Evolutionary conservation across 2,329 filamentous ascomycete species (phyloP).

Genomic region (Aspergillus amoenus): DNA sequence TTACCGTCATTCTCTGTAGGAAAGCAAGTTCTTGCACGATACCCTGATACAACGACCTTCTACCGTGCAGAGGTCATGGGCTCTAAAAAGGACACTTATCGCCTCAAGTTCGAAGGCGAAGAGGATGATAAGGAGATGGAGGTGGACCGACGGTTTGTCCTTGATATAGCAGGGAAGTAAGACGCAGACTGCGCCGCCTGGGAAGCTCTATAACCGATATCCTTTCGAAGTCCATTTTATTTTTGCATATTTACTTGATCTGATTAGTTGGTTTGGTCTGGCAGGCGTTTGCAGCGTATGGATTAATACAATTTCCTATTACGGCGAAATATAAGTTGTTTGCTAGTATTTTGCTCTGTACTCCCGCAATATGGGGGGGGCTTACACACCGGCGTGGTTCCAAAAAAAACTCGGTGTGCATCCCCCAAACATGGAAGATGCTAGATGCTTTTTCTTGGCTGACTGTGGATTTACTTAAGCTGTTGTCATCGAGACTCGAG

Average conservation of each 20-base stretch:
- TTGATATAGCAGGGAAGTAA: slow-evolving; percentile 64
- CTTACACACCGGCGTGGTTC: no score
- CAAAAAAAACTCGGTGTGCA: no score
- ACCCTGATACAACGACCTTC: slow-evolving; percentile 81
- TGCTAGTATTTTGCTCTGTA: not conserved
- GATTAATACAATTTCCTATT: not conserved
- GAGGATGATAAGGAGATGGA: slow-evolving; percentile 71
- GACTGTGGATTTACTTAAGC: slow-evolving; percentile 8
- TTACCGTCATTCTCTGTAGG: slow-evolving; percentile 64
- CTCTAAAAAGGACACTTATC: slow-evolving; percentile 53
- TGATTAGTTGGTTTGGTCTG: not conserved
- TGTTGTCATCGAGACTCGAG: not conserved
- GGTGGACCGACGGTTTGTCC: slow-evolving; percentile 72
- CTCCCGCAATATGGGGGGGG: not conserved
- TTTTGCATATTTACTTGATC: not conserved
- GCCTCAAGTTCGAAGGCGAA: slow-evolving; percentile 75
- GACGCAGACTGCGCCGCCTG: not conserved
- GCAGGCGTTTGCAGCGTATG: slow-evolving; percentile 1
- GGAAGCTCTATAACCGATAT: slow-evolving; percentile 1
- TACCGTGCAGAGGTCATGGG: slow-evolving; percentile 81
- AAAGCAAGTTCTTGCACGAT: slow-evolving; percentile 73
- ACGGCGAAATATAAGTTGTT: not conserved
- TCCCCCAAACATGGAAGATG: slow-evolving; percentile 3
- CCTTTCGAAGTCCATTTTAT: not conserved
- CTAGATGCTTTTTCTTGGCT: slow-evolving; percentile 2